These are phyloP conservation scores for Talaromyces verruculosus DNA, from an alignment of 2,329 filamentous ascomycete species.

Conservation along the genomic window DNA sequence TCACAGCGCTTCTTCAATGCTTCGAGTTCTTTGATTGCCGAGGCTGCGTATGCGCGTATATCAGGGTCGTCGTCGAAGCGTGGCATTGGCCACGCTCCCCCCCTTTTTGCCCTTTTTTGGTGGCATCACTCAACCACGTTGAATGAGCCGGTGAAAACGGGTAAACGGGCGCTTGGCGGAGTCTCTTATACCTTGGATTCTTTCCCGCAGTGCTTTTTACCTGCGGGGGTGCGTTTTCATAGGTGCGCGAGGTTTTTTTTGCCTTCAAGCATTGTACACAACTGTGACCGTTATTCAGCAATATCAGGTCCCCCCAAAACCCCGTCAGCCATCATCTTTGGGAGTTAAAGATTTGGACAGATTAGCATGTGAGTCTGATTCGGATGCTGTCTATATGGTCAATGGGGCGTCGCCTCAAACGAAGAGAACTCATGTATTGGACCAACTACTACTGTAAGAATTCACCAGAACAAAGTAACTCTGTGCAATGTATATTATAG, in stretches of 20 bases:
- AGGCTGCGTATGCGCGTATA: constrained; percentile 8
- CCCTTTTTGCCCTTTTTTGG: not conserved
- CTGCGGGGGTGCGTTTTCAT: not conserved
- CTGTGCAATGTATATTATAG: no score
- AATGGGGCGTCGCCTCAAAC: no score
- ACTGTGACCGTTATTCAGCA: no score
- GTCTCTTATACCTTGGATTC: not conserved
- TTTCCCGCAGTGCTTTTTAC: not conserved
- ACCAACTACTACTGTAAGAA: no score
- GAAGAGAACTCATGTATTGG: no score
- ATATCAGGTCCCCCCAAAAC: no score
- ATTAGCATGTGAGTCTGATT: no score
- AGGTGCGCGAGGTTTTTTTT: not conserved
- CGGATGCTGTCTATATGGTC: no score
- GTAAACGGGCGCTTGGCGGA: not conserved
- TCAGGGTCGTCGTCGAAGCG: not conserved
- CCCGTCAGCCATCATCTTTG: no score
- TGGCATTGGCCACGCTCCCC: not conserved
- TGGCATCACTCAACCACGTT: not conserved
- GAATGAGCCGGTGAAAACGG: not conserved
- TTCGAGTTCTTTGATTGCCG: not conserved
- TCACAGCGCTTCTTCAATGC: not conserved
- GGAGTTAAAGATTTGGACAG: no score
- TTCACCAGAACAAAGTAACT: no score
- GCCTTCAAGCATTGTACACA: no score